Base-by-base conservation (phyloP, 1,284 basidiomycete genomes). In the Sporisorium graminicola region DNA sequence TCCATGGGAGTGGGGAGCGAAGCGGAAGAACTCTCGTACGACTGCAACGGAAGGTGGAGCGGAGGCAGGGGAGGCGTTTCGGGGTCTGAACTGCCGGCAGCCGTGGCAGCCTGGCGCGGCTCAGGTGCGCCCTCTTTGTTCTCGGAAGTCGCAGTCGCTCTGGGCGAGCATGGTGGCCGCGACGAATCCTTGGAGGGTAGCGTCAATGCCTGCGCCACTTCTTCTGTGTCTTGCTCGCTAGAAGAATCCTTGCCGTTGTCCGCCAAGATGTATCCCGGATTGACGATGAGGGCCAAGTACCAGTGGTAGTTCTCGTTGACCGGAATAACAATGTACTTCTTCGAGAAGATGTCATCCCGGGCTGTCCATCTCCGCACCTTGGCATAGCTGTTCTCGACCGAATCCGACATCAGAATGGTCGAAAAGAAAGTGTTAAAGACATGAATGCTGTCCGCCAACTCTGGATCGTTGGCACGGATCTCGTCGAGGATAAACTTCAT, bases 341-440 rank as follows among this genome's bases (percentile, higher is more conserved):
- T 98, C 68, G 89, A 87, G 86, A 99, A 99, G 18, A 99, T 86
- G 82, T 97, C 90, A 44, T 93, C 88, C 81, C 91, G 93, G 33
- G 91, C 90, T 0, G 96, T 99, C 97, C 97, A 99, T 86, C 96
- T 97, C 29, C 90, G 90, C 57, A 99, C 93, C 61, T 91, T 92
- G 37, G 91, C 87, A 83, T 95, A 98, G 18, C 91, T 92, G 57
- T 91, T 61, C 35, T 58, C 57, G 27, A 82, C 75, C 20, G 73
- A 53, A 26, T 58, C 91, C 71, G 89, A 89, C 66, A 91, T 91
- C n/a, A 99, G 87, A 83, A 95, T 95, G 87, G 95, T 93, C 88
- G 94, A 98, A 86, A 99, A 98, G 87, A 98, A 99, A 0, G 95
- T 95, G 84, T 92, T 98, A 88, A 99, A 98, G 7, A 99, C 89